Evolutionary conservation across 306 rosid genomes (phyloP), one percentile per base, ranked within the genome.

Genomic region (Vicia faba): DNA sequence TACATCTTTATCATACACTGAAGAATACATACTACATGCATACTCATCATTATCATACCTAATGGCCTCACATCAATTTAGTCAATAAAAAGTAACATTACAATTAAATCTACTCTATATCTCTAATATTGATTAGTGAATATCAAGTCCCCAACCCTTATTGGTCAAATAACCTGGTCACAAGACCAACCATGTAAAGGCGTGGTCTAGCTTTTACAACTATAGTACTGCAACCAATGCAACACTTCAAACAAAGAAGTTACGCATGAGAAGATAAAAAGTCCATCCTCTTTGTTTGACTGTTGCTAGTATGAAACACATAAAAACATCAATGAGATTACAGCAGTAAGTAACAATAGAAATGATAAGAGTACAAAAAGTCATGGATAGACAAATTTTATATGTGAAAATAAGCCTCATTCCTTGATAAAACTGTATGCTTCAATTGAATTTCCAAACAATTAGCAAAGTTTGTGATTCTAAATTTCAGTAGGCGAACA

Each of bases 131-230:
- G 43, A 60, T 71, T 50, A 49, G 11, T 25, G 62, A 40, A 49
- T 58, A 69, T 14, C 54, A 64, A 70, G 39, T 49, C 64, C 64
- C 64, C 36, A 45, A 23, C 61, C 59, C 58, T 64, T 72, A 29
- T 14, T 35, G 20, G 35, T 31, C 23, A 26, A 48, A 50, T 36
- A 80, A 61, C 33, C 48, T 55, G 70, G 26, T 58, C 73, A 44
- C 69, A 66, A 44, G 29, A 65, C 61, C 36, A 56, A 68, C 55
- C 12, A 41, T 3, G 25, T 28, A 60, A 57, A 51, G 71, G 40
- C 3, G 18, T 61, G 11, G 2, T 13, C 69, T 33, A 44, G 35
- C 50, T 18, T 26, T 28, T 43, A 26, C 31, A 69, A 33, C 5
- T 20, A 61, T 25, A 72, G 33, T 39, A 36, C 36, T 56, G 50